Conservation (phyloP, 768 basidiomycete genomes). For the Mycena sanguinolenta region DNA sequence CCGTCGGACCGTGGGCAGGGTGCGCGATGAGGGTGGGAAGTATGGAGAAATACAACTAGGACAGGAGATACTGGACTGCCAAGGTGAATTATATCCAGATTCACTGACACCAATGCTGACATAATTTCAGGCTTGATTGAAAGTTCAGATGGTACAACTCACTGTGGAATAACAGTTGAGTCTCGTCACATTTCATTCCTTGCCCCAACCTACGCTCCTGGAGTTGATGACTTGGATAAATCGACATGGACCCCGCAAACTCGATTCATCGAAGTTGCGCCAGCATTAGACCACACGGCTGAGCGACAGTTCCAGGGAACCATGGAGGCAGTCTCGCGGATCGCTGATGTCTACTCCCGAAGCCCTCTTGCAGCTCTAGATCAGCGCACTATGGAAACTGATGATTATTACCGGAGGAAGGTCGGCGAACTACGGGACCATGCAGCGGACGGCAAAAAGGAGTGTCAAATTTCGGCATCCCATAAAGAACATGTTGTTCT, state of each 20-base stretch:
- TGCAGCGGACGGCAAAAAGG: no score
- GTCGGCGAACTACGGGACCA: no score
- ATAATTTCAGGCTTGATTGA: slow-evolving; percentile 36
- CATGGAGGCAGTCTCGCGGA: not conserved
- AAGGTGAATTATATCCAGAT: no score
- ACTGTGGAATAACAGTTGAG: slow-evolving; percentile 40
- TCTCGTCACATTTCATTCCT: slow-evolving; percentile 35
- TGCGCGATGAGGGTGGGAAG: no score
- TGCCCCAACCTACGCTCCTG: slow-evolving; percentile 32
- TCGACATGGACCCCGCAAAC: slow-evolving; percentile 34
- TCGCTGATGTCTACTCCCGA: slow-evolving; percentile 13
- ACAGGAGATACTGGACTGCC: no score
- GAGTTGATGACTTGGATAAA: slow-evolving; percentile 31
- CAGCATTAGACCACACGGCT: slow-evolving; percentile 11
- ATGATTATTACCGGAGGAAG: no score
- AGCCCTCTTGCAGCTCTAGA: slow-evolving; percentile 1
- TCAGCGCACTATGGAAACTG: no score
- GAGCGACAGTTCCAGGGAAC: slow-evolving; percentile 15
- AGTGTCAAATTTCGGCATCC: no score
- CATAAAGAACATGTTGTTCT: no score
- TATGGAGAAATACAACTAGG: no score
- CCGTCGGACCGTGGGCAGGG: no score
- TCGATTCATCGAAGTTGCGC: slow-evolving; percentile 17
- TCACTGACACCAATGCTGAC: no score
- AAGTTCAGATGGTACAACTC: slow-evolving; percentile 44